Percentiles rank a stretch among this genome's conserved stretches.
Conservation (phyloP, 2,329 filamentous ascomycete genomes). For the Claviceps spartinae region DNA sequence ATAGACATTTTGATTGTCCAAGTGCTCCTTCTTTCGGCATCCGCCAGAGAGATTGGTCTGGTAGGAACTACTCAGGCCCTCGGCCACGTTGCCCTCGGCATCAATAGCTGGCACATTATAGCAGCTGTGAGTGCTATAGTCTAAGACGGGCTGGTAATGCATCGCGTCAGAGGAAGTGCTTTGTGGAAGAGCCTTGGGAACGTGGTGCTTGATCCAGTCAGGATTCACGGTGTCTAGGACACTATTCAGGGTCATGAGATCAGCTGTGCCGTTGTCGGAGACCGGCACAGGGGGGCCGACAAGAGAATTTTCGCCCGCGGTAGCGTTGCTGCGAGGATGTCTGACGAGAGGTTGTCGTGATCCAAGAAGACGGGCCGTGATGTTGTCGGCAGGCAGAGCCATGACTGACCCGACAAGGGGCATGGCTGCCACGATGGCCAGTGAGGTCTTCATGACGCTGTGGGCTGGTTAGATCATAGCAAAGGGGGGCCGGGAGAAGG, state of each 20-base stretch:
- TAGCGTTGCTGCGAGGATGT: neutral
- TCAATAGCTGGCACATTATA: conserved; percentile 19
- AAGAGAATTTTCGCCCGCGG: neutral
- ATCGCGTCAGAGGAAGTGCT: conserved; percentile 2
- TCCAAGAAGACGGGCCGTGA: neutral
- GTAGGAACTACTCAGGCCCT: conserved; percentile 11
- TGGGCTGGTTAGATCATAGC: neutral
- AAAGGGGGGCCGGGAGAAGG: neutral
- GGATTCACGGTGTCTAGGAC: too few relatives aligned
- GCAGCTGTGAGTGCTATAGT: conserved; percentile 9
- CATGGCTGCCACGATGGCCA: neutral
- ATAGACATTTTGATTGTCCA: conserved; percentile 15
- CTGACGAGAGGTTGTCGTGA: neutral
- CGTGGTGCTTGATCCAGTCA: too few relatives aligned
- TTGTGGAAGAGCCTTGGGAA: conserved; percentile 2
- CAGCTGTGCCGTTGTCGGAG: too few relatives aligned
- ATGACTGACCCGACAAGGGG: neutral
- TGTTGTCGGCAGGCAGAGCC: neutral
- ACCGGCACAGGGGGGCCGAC: too few relatives aligned
- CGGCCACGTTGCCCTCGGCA: conserved; percentile 15
- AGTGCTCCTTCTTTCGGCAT: conserved; percentile 8
- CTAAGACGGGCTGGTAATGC: conserved; percentile 7
- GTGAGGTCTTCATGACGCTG: neutral
- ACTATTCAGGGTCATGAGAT: too few relatives aligned
- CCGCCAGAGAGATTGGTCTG: neutral